Conservation (phyloP, 1,139 yeast species). For the Taiozyma sp. region DNA sequence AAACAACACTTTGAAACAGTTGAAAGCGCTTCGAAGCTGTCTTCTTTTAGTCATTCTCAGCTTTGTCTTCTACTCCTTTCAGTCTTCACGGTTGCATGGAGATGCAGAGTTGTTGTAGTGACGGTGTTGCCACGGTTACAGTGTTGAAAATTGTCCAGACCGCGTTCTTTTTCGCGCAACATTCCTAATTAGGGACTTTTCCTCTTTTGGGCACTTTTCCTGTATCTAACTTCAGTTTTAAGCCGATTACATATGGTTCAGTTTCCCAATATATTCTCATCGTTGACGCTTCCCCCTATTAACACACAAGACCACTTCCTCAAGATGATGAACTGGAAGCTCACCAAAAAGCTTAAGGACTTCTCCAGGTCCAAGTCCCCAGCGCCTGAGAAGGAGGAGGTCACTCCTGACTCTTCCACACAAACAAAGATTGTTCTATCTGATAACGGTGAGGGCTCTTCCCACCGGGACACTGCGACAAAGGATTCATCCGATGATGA, state of each 20-base stretch:
- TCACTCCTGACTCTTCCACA: slow-evolving; percentile 1
- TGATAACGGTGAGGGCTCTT: neutral
- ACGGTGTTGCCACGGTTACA: neutral
- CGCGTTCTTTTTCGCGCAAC: neutral
- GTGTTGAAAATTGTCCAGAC: neutral
- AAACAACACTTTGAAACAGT: no score
- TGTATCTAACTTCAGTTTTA: neutral
- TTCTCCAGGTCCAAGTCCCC: slow-evolving; percentile 24
- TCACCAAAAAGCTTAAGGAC: slow-evolving; percentile 29
- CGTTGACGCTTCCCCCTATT: no score
- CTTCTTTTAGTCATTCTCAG: neutral
- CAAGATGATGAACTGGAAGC: slow-evolving; percentile 30
- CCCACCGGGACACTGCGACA: neutral
- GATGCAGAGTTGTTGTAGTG: neutral
- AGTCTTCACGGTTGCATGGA: neutral
- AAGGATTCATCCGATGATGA: neutral
- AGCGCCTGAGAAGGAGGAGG: slow-evolving; percentile 7
- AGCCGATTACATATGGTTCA: neutral
- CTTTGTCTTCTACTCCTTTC: neutral
- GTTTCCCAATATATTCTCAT: no score
- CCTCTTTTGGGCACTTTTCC: neutral
- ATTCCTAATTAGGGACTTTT: neutral
- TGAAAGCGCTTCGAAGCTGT: no score
- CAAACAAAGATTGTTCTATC: neutral
- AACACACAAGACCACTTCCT: neutral